Conservation (phyloP, 768 basidiomycete genomes). For the Tricholoma sp. region DNA sequence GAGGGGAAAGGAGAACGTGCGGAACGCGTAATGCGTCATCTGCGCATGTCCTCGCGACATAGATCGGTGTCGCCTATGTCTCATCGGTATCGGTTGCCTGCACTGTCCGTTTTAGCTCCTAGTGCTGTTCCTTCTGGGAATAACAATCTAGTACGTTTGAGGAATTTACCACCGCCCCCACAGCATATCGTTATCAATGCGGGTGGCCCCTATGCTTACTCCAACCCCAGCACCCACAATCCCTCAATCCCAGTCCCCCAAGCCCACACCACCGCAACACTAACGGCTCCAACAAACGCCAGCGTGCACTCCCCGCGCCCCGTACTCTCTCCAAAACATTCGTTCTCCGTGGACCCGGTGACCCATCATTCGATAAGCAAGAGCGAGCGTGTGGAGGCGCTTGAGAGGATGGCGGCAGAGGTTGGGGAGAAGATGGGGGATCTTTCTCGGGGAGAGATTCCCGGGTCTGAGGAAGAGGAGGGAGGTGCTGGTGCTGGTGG, state of each 20-base stretch:
- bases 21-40: slow-evolving; percentile 52
- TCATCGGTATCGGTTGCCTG: slow-evolving; percentile 49
- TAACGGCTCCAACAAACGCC: neutral
- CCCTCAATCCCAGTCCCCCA: neutral
- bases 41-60: slow-evolving; percentile 50
- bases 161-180: slow-evolving; percentile 2
- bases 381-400: slow-evolving; percentile 57
- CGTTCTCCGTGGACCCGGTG: slow-evolving; percentile 39
- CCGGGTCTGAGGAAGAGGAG: slow-evolving; percentile 1
- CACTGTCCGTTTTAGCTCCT: slow-evolving; percentile 16
- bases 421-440: slow-evolving; percentile 34
- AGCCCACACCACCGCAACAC: neutral
- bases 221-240: neutral
- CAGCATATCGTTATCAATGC: neutral
- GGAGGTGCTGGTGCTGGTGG: neutral
- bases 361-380: slow-evolving; percentile 34
- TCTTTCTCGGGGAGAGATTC: slow-evolving; percentile 33
- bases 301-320: slow-evolving; percentile 61
- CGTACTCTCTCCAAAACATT: slow-evolving; percentile 59
- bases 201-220: neutral
- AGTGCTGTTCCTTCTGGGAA: neutral
- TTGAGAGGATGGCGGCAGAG: slow-evolving; percentile 71
- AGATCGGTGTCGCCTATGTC: slow-evolving; percentile 60
- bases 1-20: slow-evolving; percentile 60
- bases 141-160: neutral